A percentile compares a stretch with the other conserved stretches of the same genome.
phyloP scores from a whole-genome alignment of 2,329 filamentous ascomycete genomes.

The Talaromyces sp. region DNA sequence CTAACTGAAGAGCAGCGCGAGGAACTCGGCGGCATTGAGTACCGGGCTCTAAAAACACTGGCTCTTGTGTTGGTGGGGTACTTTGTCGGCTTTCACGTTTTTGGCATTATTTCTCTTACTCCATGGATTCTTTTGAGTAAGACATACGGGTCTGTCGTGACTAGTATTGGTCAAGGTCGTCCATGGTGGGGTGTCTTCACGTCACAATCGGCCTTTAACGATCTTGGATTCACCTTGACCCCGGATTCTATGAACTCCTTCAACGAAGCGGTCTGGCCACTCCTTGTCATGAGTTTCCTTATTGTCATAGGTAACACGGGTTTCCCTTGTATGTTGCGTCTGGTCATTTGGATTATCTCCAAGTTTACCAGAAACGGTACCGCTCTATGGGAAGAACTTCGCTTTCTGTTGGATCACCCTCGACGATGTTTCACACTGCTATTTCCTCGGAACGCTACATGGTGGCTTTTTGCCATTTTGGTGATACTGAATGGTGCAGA shows the following conservation, averaged over 20 bases:
- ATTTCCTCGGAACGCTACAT: conserved; percentile 85
- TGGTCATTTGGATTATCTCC: conserved; percentile 81
- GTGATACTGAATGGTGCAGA: conserved; percentile 79
- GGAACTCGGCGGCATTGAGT: conserved; percentile 94
- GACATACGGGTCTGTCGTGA: conserved; percentile 65
- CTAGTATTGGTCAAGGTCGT: conserved; percentile 58
- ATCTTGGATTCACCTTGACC: conserved; percentile 89
- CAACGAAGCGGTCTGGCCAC: conserved; percentile 67
- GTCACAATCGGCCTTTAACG: conserved; percentile 82
- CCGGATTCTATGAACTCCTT: conserved; percentile 94
- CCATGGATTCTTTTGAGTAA: conserved; percentile 72
- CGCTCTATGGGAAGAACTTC: conserved; percentile 81
- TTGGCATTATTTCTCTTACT: conserved; percentile 69
- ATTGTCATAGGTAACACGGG: conserved; percentile 95
- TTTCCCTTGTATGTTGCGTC: conserved; percentile 89
- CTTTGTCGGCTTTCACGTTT: conserved; percentile 76
- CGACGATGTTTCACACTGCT: conserved; percentile 93
- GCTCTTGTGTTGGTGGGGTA: conserved; percentile 74
- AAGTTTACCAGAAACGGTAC: conserved; percentile 63
- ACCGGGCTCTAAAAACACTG: conserved; percentile 83
- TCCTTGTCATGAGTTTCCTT: conserved; percentile 77
- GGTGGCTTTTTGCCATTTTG: conserved; percentile 91
- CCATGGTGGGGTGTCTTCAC: conserved; percentile 94
- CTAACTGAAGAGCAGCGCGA: conserved; percentile 87
- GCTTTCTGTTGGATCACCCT: conserved; percentile 89